Evolutionary conservation across 305 asterid species (phyloP).

Genomic region (Ilex paraguariensis): DNA sequence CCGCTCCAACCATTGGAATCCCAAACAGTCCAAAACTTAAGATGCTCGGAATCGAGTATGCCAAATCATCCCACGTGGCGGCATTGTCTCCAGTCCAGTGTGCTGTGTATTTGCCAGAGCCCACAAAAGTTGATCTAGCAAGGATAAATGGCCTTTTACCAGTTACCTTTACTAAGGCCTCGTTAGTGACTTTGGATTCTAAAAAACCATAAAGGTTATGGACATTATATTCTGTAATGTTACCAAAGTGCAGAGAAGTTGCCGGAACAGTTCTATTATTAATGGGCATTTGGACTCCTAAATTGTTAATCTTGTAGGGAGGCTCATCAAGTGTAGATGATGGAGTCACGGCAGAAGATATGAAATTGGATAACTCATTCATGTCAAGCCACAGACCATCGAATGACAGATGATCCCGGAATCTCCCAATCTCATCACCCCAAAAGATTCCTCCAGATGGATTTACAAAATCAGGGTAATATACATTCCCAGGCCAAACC

Average conservation of each 20-base stretch:
- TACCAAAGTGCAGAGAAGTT: slow-evolving; percentile 53
- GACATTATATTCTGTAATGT: slow-evolving; percentile 53
- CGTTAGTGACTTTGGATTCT: slow-evolving; percentile 65
- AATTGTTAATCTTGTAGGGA: slow-evolving; percentile 41
- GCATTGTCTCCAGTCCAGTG: slow-evolving; percentile 99
- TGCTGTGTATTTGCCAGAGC: slow-evolving; percentile 79
- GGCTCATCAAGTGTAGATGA: slow-evolving; percentile 33
- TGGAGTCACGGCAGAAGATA: slow-evolving; percentile 18
- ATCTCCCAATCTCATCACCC: slow-evolving; percentile 63
- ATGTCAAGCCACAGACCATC: slow-evolving; percentile 97
- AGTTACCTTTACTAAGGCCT: slow-evolving; percentile 40
- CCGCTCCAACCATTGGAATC: slow-evolving; percentile 94
- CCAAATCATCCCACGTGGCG: slow-evolving; percentile 83
- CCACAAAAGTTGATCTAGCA: slow-evolving; percentile 77
- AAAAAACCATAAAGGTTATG: slow-evolving; percentile 80
- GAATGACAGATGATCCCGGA: slow-evolving; percentile 47
- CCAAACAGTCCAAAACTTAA: slow-evolving; percentile 83
- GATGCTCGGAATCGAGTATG: slow-evolving; percentile 60
- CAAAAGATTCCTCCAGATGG: slow-evolving; percentile 44
- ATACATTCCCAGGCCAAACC: slow-evolving; percentile 86
- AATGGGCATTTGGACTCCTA: slow-evolving; percentile 26
- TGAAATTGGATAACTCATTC: slow-evolving; percentile 67
- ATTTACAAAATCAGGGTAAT: slow-evolving; percentile 79
- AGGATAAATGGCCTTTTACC: slow-evolving; percentile 81
- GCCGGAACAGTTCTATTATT: slow-evolving; percentile 43